phyloP scores from a whole-genome alignment of 352 stramenopile genomes.

The Albugo candida region DNA sequence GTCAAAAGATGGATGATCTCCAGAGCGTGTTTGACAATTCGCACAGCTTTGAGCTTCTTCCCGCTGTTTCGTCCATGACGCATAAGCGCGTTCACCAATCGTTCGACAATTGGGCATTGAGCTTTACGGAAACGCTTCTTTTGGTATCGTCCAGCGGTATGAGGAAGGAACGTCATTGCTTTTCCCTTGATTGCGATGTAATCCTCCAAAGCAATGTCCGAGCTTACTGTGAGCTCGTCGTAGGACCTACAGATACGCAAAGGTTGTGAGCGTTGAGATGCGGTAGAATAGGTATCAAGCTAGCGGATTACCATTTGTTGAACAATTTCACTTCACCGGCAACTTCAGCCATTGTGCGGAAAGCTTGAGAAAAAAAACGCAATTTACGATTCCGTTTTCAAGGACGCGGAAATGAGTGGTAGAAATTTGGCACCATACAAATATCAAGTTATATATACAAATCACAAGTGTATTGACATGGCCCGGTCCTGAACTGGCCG shows the following conservation, averaged over 20 bases:
- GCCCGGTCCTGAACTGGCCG: conserved; percentile 4
- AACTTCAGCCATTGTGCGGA: conserved; percentile 77
- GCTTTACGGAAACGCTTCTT: conserved; percentile 99
- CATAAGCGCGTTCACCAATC: conserved; percentile 95
- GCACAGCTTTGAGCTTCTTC: conserved; percentile 99
- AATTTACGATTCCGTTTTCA: too few species aligned
- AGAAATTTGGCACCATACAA: too few species aligned
- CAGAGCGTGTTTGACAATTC: conserved; percentile 97
- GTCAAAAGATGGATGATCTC: conserved; percentile 99
- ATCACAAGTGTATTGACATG: conserved; percentile 8
- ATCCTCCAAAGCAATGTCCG: conserved; percentile 96
- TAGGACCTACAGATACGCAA: conserved; percentile 74
- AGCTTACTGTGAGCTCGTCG: conserved; percentile 95
- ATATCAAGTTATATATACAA: conserved; percentile 16
- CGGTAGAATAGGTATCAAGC: neutral
- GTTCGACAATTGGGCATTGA: conserved; percentile 98
- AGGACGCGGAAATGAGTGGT: too few species aligned
- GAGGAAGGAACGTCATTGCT: conserved; percentile 95
- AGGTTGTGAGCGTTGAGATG: neutral
- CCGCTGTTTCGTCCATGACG: conserved; percentile 96
- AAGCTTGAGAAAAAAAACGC: too few species aligned
- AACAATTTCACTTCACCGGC: conserved; percentile 89
- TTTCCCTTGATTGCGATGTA: conserved; percentile 99
- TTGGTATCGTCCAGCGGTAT: conserved; percentile 99
- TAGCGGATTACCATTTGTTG: conserved; percentile 76